Conservation (phyloP, 2,329 filamentous ascomycete species). For the Diplodia sapinea region DNA sequence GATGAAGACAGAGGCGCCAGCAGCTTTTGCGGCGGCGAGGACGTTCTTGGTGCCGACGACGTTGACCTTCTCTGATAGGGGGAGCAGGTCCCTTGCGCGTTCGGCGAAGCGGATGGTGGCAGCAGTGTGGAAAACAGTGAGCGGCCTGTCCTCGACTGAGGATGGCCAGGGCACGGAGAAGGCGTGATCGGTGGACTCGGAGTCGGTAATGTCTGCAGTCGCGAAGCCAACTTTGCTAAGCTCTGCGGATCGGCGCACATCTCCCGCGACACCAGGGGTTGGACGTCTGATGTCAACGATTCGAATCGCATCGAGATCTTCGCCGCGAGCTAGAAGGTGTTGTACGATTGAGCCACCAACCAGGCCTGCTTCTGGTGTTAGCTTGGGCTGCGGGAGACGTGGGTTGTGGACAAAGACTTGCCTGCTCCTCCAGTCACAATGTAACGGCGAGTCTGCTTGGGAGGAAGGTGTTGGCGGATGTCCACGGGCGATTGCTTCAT, state of each 20-base stretch:
- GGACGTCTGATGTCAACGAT: constrained; percentile 57
- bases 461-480: constrained; percentile 44
- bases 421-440: constrained; percentile 50
- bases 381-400: neutral
- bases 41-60: constrained; percentile 58
- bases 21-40: constrained; percentile 53
- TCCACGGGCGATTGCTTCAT: constrained; percentile 41
- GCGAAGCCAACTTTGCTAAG: constrained; percentile 51
- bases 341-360: constrained; percentile 62
- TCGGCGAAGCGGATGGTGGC: constrained; percentile 61
- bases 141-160: constrained; percentile 50
- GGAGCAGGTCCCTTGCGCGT: constrained; percentile 54
- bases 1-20: constrained; percentile 59
- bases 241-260: constrained; percentile 50
- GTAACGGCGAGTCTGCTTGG: constrained; percentile 48
- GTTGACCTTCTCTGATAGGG: constrained; percentile 57
- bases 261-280: constrained; percentile 43
- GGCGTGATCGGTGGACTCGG: constrained; percentile 51
- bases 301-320: constrained; percentile 58
- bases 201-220: constrained; percentile 59
- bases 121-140: constrained; percentile 65
- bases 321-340: constrained; percentile 61
- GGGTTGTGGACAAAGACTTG: constrained; percentile 1
- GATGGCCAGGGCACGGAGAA: constrained; percentile 57
- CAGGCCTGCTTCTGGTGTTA: constrained; percentile 50